Evolutionary conservation across 129 eudicot genomes (phyloP), one percentile per base, ranked within the genome.

Genomic region (Ambrosia trifida): DNA sequence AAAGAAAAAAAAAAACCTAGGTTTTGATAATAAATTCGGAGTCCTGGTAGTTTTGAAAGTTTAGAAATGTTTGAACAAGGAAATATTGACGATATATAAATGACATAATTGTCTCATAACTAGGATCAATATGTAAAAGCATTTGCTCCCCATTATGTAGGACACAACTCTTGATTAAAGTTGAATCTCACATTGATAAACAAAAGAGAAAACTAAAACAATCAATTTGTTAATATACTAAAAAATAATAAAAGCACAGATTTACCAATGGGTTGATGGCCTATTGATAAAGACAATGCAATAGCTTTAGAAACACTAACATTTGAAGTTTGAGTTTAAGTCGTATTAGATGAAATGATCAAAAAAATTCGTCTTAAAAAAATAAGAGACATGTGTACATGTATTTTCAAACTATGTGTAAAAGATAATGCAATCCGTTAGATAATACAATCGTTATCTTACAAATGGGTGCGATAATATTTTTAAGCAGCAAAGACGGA

Each of bases 91-190:
- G 8, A 35, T 18, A 36, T 16, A 30, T 32, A 41, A 54, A 53
- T 8, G 44, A 40, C 60, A 32, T 43, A 45, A 58, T 56, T 76
- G 74, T 68, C 44, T 10, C 80, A 14, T 35, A 67, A 76, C 61
- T 20, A 58, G 69, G 60, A 58, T 76, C 62, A 68, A 32, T 43
- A 4, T 56, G 40, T 76, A 45, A 30, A 76, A 50, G 56, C 61
- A 57, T 13, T 44, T 57, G 60, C 41, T 12, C 68, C 51, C 68
- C 67, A 54, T 76, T 66, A 56, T 54, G 74, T 68, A 76, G 69
- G 80, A 67, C 80, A 75, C 59, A 45, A 31, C 35, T 76, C 80
- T 76, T 56, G 73, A 67, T 76, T 76, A 76, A 75, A 66, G 80
- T 76, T 31, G 30, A 40, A 67, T 30, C 12, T 44, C 36, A 67